phyloP scores from a whole-genome alignment of 2,329 filamentous ascomycete species.

The Nemania serpens region DNA sequence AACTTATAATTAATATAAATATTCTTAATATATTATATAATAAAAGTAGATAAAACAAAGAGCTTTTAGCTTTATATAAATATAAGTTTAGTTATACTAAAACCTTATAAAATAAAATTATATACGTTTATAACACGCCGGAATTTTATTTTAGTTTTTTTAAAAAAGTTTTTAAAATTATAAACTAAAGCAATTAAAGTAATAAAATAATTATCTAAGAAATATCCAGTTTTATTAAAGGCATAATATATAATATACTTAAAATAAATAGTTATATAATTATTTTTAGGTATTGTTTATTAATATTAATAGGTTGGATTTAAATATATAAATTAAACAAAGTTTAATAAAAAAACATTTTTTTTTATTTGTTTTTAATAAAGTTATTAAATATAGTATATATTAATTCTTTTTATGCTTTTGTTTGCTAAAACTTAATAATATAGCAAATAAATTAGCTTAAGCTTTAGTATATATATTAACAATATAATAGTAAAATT shows the following conservation, averaged over 20 bases:
- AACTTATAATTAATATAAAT: neutral
- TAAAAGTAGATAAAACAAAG: neutral
- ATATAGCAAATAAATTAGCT: neutral
- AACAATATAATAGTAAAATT: neutral
- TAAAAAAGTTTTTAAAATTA: neutral
- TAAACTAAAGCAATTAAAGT: neutral
- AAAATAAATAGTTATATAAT: neutral
- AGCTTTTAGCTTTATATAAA: neutral
- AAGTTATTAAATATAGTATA: neutral
- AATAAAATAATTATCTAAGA: neutral
- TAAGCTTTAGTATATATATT: neutral
- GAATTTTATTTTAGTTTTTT: neutral
- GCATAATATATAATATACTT: neutral
- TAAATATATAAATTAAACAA: neutral
- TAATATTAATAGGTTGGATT: neutral
- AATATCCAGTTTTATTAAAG: neutral
- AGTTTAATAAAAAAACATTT: neutral
- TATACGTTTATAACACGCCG: neutral
- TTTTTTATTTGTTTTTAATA: neutral
- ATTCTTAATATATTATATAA: neutral
- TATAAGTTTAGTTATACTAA: neutral
- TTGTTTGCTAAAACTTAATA: neutral
- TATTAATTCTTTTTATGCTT: neutral
- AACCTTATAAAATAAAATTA: neutral
- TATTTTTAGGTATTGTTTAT: neutral